Conservation (phyloP, 495 filamentous ascomycete genomes). For the Penicillium atrosanguineum region DNA sequence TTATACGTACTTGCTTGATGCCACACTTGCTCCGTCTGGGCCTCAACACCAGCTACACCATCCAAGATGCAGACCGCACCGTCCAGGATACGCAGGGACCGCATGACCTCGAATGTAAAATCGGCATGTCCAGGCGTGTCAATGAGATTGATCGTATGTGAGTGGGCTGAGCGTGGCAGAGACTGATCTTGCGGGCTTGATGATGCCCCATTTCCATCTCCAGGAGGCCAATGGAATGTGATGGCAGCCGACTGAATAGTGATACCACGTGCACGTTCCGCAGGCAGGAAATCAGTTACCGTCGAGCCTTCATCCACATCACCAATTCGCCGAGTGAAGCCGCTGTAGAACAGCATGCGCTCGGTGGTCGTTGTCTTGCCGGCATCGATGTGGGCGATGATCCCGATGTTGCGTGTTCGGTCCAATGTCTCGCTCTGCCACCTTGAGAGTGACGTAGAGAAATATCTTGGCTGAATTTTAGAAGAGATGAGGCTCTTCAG, state of each 20-base stretch:
- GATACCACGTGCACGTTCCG: conserved; percentile 90
- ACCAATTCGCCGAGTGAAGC: conserved; percentile 83
- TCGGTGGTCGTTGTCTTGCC: conserved; percentile 99
- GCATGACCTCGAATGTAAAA: conserved; percentile 96
- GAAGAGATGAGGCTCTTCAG: conserved; percentile 9
- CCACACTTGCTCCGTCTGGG: conserved; percentile 98
- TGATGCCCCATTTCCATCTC: conserved; percentile 22
- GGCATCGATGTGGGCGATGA: conserved; percentile 98
- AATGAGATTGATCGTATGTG: conserved; percentile 86
- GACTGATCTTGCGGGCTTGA: conserved; percentile 19
- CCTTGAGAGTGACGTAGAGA: conserved; percentile 26
- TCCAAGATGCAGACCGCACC: conserved; percentile 96
- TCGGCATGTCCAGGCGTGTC: conserved; percentile 98
- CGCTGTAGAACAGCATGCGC: conserved; percentile 98
- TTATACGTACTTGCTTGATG: conserved; percentile 77
- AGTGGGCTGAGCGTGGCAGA: conserved; percentile 35
- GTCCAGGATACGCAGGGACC: conserved; percentile 89
- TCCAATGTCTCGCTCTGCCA: conserved; percentile 38
- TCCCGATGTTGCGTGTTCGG: conserved; percentile 90
- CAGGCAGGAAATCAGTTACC: conserved; percentile 94
- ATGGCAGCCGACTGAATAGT: conserved; percentile 98
- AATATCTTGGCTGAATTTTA: conserved; percentile 11
- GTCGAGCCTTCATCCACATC: conserved; percentile 98
- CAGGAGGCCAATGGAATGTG: conserved; percentile 83
- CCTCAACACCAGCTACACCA: conserved; percentile 94